Base-by-base conservation (phyloP, 768 basidiomycete genomes). In the Dentipellis fragilis region DNA sequence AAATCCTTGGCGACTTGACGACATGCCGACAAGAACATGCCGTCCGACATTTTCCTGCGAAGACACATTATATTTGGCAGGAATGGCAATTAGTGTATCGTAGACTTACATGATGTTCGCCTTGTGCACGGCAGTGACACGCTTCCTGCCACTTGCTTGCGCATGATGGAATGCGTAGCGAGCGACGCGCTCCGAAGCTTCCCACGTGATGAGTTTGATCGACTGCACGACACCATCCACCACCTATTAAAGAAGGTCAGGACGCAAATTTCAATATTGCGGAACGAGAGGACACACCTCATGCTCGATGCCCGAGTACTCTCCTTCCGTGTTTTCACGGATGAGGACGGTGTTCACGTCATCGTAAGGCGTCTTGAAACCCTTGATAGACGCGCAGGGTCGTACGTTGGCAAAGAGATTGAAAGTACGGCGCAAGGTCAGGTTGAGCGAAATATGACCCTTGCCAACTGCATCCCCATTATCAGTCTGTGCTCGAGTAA, bases 301-400 rank as follows among this genome's bases (percentile, higher is more conserved):
- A 71, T 99, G 96, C 72, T 99, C 96, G 63, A 99, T 98, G 63
- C 96, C 96, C 57, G 94, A 97, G 73, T 99, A 99, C 71, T 99
- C 96, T 70, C 96, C 96, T 73, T 99, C 96, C 9, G 96, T 99
- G 72, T 99, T 99, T 76, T 99, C 96, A 67, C 96, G 92, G 69
- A 99, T 99, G 62, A 99, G 76, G 52, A 97, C 93, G 22, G 92
- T 94, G 77, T 99, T 89, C 61, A 99, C 96, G 65, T 97, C 87
- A 69, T 98, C 94, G 66, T 99, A 98, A 1, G 95, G 89, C 0
- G 96, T 99, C 76, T 96, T 96, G 80, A 86, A 98, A 29, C 96
- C 96, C 70, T 91, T 75, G 72, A 99, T 92, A 29, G 94, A 97
- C 29, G 83, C 81, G 68, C 96, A 99, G 37, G 96, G 96, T 57